Evolutionary conservation across 768 basidiomycete genomes (phyloP).

Genomic region (Russula emetica): DNA sequence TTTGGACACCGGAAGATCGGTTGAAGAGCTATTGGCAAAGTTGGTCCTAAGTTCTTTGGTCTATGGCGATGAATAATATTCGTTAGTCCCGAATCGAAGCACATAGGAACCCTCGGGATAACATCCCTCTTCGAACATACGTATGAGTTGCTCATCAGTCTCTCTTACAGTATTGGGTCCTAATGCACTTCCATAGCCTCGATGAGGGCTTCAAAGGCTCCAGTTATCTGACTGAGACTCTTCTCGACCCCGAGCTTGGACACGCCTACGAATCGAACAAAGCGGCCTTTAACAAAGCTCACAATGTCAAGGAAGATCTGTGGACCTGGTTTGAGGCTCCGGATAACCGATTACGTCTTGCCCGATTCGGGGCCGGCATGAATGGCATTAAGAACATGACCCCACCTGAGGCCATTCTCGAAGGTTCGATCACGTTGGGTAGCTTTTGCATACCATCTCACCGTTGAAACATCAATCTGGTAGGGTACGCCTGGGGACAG

Average conservation of each 20-base stretch:
- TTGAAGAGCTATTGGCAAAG: slow-evolving; percentile 27
- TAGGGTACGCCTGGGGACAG: slow-evolving; percentile 11
- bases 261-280: neutral
- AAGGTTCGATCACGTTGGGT: neutral
- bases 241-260: slow-evolving; percentile 23
- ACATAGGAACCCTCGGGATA: slow-evolving; percentile 18
- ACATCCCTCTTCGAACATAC: slow-evolving; percentile 13
- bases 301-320: neutral
- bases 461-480: neutral
- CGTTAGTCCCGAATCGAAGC: slow-evolving; percentile 13
- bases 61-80: neutral
- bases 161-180: neutral
- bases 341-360: slow-evolving; percentile 9
- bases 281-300: slow-evolving; percentile 8
- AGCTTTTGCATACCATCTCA: neutral
- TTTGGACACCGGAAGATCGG: slow-evolving; percentile 35
- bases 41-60: neutral
- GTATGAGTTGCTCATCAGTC: slow-evolving; percentile 1
- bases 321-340: slow-evolving; percentile 9
- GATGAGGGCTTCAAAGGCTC: slow-evolving; percentile 30
- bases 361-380: slow-evolving; percentile 13
- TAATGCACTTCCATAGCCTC: neutral
- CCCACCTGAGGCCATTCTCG: neutral
- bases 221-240: slow-evolving; percentile 28
- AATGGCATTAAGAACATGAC: slow-evolving; percentile 7